Base-by-base conservation (phyloP, 164 flowering plant species). In the Macadamia integrifolia region DNA sequence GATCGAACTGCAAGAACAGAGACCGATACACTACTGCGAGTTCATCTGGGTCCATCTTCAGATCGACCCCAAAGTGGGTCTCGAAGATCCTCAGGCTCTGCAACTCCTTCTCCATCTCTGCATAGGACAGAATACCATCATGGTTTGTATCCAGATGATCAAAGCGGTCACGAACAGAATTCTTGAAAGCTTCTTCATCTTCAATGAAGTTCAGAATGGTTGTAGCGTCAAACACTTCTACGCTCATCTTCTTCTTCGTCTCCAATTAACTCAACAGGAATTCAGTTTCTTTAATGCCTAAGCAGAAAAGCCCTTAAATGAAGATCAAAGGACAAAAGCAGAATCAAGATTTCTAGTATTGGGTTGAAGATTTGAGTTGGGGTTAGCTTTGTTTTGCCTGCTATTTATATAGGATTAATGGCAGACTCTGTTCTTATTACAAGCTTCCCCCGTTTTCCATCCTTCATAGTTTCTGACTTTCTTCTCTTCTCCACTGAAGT, bases 41-140 rank as follows among this genome's bases (percentile, higher is more conserved):
- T 65, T 71, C 65, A n/a, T 66, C 61, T 9, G 74, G 74, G 6
- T 40, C 64, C 7, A 52, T 60, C 64, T 60, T 52, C 0, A 17
- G 35, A 15, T 72, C 70, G n/a, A 53, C 40, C 30, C 75, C 75
- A 57, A 72, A 72, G 53, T 72, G 75, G 44, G 66, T 60, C 59
- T 71, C 74, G 18, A 71, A 17, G 30, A 71, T 29, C 55, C 74
- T 50, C 66, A 71, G 40, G 40, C 62, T 66, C 50, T 72, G 66
- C 5, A 66, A 23, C 31, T 68, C 75, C 62, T 66, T 61, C 46
- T 46, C 18, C 55, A 72, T 68, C 48, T 72, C 75, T 31, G 66
- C 56, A 12, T 63, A 58, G 18, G 70, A 72, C 23, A 72, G 74
- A 14, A 61, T 7, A 1, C 66, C 74, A 52, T 71, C 69, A 3